Evolutionary conservation across 2,329 filamentous ascomycete genomes (phyloP), one percentile per base, ranked within the genome.

Genomic region (Penicillium crustosum): DNA sequence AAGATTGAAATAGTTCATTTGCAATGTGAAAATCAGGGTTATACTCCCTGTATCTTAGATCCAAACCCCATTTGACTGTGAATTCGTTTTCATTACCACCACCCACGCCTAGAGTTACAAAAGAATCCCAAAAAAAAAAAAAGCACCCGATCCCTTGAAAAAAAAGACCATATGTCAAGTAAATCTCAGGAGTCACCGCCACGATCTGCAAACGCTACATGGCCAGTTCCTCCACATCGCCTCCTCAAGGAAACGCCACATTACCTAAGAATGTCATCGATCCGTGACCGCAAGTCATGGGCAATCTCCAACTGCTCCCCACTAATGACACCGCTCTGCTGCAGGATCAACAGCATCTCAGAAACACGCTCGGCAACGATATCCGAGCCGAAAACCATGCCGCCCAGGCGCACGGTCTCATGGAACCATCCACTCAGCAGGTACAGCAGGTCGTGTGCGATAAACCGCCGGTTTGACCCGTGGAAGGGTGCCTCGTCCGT

Each of bases 401-500:
- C 81, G 19, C 83, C 83, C 10, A 79, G 75, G 27, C 83, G 77
- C 57, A 82, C 76, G 49, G 82, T 85, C 15, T 83, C 78, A 49
- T 80, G 75, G 63, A 82, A 84, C 88, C 88, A 91, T 55, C 79
- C 76, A 56, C 82, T 76, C 4, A 86, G 77, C 3, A 87, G 73
- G 64, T 88, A 86, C 0, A 88, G 73, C 42, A 89, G 81, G 70
- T 89, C 86, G 27, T 80, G 79, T 3, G 84, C 84, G 7, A 90
- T 77, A 57, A 82, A 75, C 42, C 80, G 79, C 45, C 84, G 79
- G 55, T 84, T 83, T 4, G 77, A 72, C 5, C 84, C 85, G 36
- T 81, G 75, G 71, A 89, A 90, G 0, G 88, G 87, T 6, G 82
- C 77, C 65, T 88, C 84, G 61, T 88, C 85, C 38, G 83, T 83